Evolutionary conservation across 768 basidiomycete species (phyloP), one percentile per base, ranked within the genome.

Genomic region (Gelatoporia subvermispora): DNA sequence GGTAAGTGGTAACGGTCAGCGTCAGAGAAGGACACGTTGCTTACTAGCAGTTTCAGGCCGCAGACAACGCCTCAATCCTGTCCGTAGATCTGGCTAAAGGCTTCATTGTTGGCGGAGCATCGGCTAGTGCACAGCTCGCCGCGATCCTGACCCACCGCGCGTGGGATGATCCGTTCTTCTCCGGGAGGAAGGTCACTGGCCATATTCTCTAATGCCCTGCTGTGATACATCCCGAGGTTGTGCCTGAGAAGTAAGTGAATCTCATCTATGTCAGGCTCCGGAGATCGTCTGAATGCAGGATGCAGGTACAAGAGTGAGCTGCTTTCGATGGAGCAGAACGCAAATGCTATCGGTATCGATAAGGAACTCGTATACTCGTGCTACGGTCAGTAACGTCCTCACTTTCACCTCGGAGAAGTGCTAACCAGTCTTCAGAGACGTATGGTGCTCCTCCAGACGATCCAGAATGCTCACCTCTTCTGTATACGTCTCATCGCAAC

Each of bases 131-230:
- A 8, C 43, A 58, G 31, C 45, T 57, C 18, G 53, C 58, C 15
- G 52, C 60, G 0, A 51, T 52, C 2, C 21, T 62, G 2, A 56
- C 56, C 10, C 61, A 55, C 16, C 49, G 46, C 23, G 58, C 58
- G 9, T 43, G 51, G 13, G 56, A 59, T 22, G 62, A 62, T 41
- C 49, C 50, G 13, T 52, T 56, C 47, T 55, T 65, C 35, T 28
- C 37, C 0, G 45, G 46, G 5, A 47, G 18, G 34, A 22, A 38
- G 39, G 20, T 63, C 20, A 64, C 64, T 2, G 61, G 61, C n/a
- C 60, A 61, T 13, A 21, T 64, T 11, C 50, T 65, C 10, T 50
- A 50, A 28, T 36, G 62, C 36, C 63, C 65, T n/a, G n/a, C n/a
- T 3, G 9, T 42, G 9, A 43, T 60, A 8, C 16, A 51, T 10